These are phyloP conservation scores for Helenozyma rhizophorensis DNA, from an alignment of 805 yeast species.

Conservation along the genomic window DNA sequence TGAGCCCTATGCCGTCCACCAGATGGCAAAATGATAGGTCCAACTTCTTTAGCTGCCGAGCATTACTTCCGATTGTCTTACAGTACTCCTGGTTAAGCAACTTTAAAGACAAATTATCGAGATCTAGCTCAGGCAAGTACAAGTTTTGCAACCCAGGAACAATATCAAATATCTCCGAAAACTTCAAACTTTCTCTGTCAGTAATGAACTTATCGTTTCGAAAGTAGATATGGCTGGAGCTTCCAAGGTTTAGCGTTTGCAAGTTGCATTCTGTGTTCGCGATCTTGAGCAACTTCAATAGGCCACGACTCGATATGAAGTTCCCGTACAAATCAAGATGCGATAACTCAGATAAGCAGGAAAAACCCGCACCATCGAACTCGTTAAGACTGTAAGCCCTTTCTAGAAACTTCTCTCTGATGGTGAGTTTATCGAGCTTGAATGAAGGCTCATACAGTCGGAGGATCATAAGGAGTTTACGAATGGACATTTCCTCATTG, in stretches of 20 bases:
- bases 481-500: conserved; percentile 25
- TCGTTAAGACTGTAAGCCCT: conserved; percentile 24
- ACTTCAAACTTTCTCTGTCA: conserved; percentile 6
- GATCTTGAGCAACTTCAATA: conserved; percentile 9
- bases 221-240: conserved; percentile 9
- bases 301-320: conserved; percentile 8
- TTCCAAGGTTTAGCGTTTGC: conserved; percentile 11
- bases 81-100: conserved; percentile 24
- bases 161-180: conserved; percentile 8
- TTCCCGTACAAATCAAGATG: conserved; percentile 26
- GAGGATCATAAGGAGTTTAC: conserved; percentile 24
- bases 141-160: conserved; percentile 20
- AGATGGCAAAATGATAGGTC: conserved; percentile 34
- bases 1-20: conserved; percentile 37
- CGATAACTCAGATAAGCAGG: conserved; percentile 19
- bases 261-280: conserved; percentile 4
- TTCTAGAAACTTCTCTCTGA: conserved; percentile 26
- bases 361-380: conserved; percentile 19
- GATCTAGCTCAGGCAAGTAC: conserved; percentile 30
- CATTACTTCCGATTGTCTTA: conserved; percentile 11
- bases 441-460: conserved; percentile 27
- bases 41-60: conserved; percentile 18
- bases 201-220: conserved; percentile 9
- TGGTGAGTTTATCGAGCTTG: conserved; percentile 19
- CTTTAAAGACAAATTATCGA: conserved; percentile 32